phyloP scores from a whole-genome alignment of 2,329 filamentous ascomycete genomes.

The Colletotrichum godetiae region DNA sequence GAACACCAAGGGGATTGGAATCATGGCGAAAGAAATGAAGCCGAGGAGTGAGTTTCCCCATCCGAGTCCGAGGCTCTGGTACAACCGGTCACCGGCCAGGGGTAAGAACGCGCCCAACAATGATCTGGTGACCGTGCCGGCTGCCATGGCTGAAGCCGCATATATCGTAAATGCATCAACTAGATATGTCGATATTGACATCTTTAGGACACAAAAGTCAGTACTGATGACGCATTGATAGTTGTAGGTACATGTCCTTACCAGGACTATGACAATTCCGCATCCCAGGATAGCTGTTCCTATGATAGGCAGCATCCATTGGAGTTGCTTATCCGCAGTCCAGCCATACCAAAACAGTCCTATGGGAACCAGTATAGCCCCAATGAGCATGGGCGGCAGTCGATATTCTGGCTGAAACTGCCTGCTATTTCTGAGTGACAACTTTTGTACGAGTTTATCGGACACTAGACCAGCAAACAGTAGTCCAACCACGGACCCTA shows the following conservation, averaged over 20 bases:
- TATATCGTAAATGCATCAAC: constrained; percentile 66
- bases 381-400: constrained; percentile 40
- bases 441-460: constrained; percentile 9
- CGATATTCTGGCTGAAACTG: constrained; percentile 38
- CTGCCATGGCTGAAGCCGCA: constrained; percentile 65
- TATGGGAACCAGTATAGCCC: constrained; percentile 53
- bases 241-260: not conserved
- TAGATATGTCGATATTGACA: constrained; percentile 71
- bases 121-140: constrained; percentile 68
- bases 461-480: constrained; percentile 2
- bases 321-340: constrained; percentile 58
- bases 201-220: constrained; percentile 47
- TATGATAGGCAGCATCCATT: constrained; percentile 69
- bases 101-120: constrained; percentile 43
- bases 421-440: constrained; percentile 31
- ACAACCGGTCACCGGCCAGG: constrained; percentile 23
- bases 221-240: too few relatives aligned
- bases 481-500: constrained; percentile 6
- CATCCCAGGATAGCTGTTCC: constrained; percentile 60
- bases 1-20: constrained; percentile 58
- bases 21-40: constrained; percentile 58
- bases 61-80: constrained; percentile 30
- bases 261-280: constrained; percentile 47
- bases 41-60: constrained; percentile 36
- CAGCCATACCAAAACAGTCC: constrained; percentile 41